Evolutionary conservation across 2,329 filamentous ascomycete species (phyloP), one percentile per base, ranked within the genome.

Genomic region (Blastomyces gilchristii): DNA sequence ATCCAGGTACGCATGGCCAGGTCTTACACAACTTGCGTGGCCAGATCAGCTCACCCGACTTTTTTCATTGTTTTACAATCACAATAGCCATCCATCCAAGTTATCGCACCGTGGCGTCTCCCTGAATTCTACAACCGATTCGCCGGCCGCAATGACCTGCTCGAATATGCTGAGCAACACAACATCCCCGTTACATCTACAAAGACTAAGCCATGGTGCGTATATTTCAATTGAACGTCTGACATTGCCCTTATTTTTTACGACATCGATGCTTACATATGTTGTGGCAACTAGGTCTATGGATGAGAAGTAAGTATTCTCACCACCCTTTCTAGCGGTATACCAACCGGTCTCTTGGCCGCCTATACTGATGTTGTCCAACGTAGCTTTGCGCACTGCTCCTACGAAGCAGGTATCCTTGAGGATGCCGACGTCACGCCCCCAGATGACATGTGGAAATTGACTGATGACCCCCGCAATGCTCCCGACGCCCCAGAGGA

Each of bases 401-500:
- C 72, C 65, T 95, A 94, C 76, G 90, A 95, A 80, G 87, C 87
- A 60, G 89, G 89, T 72, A 87, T 76, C 60, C 68, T 77, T 60
- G 76, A 78, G 68, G 76, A 85, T 69, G 83, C 84, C 64, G 69
- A 77, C 72, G 79, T 82, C 69, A 85, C 86, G 64, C 84, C 89
- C 47, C 88, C 89, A 62, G 80, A 83, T 69, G 88, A 92, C 74
- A 89, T 93, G 85, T 93, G 90, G 90, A 92, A 85, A 71, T 80
- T 87, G 70, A 83, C 82, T n/a, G 71, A 69, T 63, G 72, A 73
- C 52, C 73, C 73, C 14, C 63, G 63, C 22, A 67, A 65, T 14
- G 72, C 73, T 6, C 66, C 68, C 25, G 61, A 70, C 49, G 62
- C 62, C 37, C 65, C 66, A 2, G 64, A 65, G 53, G 67, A 70